phyloP scores from a whole-genome alignment of 805 yeast genomes.

The Candida sonorensis region DNA sequence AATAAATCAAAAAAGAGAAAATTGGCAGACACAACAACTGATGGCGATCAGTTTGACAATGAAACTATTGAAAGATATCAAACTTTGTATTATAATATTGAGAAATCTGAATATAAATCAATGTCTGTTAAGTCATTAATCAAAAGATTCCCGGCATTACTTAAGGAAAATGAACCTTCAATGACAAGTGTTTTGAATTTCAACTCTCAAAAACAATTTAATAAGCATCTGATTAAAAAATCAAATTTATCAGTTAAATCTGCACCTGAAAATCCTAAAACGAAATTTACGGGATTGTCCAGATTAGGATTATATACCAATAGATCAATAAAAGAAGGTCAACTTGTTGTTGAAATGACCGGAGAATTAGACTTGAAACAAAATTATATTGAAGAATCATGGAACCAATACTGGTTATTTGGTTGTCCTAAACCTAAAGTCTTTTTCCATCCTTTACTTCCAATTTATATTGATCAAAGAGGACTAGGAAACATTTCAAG shows the following conservation, averaged over 20 bases:
- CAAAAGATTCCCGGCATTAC: constrained; percentile 18
- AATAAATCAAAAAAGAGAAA: constrained; percentile 33
- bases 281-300: constrained; percentile 62
- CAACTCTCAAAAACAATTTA: constrained; percentile 19
- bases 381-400: constrained; percentile 54
- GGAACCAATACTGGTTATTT: constrained; percentile 72
- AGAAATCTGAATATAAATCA: constrained; percentile 38
- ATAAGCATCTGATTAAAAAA: constrained; percentile 8
- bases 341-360: constrained; percentile 51
- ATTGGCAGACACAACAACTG: constrained; percentile 24
- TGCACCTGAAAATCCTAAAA: constrained; percentile 50
- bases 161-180: constrained; percentile 12
- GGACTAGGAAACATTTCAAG: constrained; percentile 69
- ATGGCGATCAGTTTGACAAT: constrained; percentile 33
- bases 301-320: constrained; percentile 54
- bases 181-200: constrained; percentile 13
- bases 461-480: constrained; percentile 74
- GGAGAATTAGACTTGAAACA: constrained; percentile 70
- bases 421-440: constrained; percentile 64
- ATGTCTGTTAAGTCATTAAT: constrained; percentile 26
- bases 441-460: constrained; percentile 47
- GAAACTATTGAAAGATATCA: constrained; percentile 41
- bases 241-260: constrained; percentile 37
- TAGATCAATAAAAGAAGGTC: constrained; percentile 35
- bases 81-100: constrained; percentile 42